Base-by-base conservation (phyloP, 768 basidiomycete species). In the Lepiota subincarnata region DNA sequence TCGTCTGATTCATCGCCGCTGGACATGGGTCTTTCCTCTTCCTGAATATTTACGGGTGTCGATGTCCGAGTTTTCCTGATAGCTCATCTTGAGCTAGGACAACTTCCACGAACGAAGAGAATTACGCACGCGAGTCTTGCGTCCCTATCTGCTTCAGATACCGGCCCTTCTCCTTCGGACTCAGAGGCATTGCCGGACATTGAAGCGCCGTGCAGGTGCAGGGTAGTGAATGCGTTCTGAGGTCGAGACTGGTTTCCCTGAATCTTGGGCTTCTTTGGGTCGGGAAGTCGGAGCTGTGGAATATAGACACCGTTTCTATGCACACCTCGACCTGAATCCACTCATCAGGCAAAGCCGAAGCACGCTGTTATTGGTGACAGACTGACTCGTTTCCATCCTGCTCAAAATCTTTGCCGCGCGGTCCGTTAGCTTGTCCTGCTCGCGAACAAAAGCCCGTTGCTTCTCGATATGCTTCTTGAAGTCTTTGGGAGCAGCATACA, bases 1-100 rank as follows among this genome's bases (percentile, higher is more conserved):
- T 88, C 71, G 59, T 92, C 91, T 2, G 90, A 92, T 66, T 92
- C 90, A 57, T 91, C 89, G 2, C 81, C 83, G 46, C 82, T 86
- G 7, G 80, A 81, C 61, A 84, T 74, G 49, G 72, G 75, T 14
- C 70, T 70, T 44, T 84, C 79, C 6, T 79, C 77, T 20, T 75
- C 65, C 16, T 51, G 28, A 16, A 64, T 57, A 10, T 70, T 69
- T 19, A 70, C 56, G 4, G 76, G 76, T 3, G 75, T 74, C 22
- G 68, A 64, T 10, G 80, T 73, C 19, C 86, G 82, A 6, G 79
- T 80, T 59, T 73, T 74, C 46, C 84, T 85, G 58, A 54, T 24
- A 24, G 47, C 50, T 22, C 16, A 42, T 53, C 13, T 55, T 31
- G 51, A 48, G 1, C 19, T 31, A 14, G 41, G 47, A 36, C 18